Evolutionary conservation across 1,284 basidiomycete genomes (phyloP), one percentile per base, ranked within the genome.

Genomic region (Boletus semigastroideus): DNA sequence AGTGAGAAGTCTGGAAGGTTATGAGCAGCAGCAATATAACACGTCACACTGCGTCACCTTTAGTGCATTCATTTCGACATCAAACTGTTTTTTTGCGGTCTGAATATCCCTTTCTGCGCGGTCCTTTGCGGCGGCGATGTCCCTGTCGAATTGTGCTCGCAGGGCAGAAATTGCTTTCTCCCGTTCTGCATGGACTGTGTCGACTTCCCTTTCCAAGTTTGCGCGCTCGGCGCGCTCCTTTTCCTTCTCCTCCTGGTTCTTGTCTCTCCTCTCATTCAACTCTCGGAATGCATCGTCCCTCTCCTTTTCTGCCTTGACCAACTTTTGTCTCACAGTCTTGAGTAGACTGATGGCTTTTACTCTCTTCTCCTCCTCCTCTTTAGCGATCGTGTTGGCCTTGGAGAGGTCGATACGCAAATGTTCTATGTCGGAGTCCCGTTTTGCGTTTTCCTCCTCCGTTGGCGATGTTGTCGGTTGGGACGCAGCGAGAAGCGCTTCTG

Each of bases 281-380:
- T 90, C 87, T 63, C 82, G 86, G 49, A 76, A 49, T 1, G 77
- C 74, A 54, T 94, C 92, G 51, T 96, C 94, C 62, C 84, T 84
- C 30, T 96, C 94, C 73, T 92, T 93, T 70, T 97, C 94, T 3
- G 91, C 84, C 68, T 94, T 96, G 41, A 95, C 90, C 19, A 94
- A 74, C 69, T 96, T 97, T 70, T 92, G 86, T 46, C 94, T 75
- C n/a, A 97, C 90, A 2, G 92, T 89, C 74, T 96, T 96, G 56
- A 98, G 74, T 30, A 96, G 72, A 46, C 84, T 87, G 55, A 97
- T 88, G 0, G 94, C 93, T 66, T 97, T 98, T n/a, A 84, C 82
- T 13, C 94, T 84, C 70, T 97, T 97, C 70, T 98, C 94, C 68
- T 97, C 94, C 66, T 97, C 94, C 58, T 96, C 94, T 67, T 91